A percentile compares a stretch with the other conserved stretches of the same genome.
Evolutionary conservation across 805 yeast species (phyloP).

Genomic region (Wickerhamomyces bovis): DNA sequence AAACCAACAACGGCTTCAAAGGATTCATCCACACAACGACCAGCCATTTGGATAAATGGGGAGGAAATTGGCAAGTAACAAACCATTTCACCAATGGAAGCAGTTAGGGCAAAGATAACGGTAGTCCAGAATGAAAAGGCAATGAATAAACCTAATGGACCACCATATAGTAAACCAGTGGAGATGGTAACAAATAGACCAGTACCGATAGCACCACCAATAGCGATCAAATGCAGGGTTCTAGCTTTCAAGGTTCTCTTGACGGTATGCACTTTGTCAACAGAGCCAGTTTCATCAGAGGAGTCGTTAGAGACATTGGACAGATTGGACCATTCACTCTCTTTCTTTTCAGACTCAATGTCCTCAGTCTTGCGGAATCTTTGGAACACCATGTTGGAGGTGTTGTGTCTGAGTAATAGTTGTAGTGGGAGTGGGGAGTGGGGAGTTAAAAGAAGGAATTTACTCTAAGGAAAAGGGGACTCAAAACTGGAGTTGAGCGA

Average conservation of each 20-base stretch:
- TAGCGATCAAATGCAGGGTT: slow-evolving; percentile 9
- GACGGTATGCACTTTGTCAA: slow-evolving; percentile 4
- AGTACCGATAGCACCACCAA: slow-evolving; percentile 44
- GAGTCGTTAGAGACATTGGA: slow-evolving; percentile 3
- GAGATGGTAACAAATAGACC: slow-evolving; percentile 51
- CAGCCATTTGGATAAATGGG: slow-evolving; percentile 68
- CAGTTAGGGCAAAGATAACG: slow-evolving; percentile 56
- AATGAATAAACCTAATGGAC: slow-evolving; percentile 58
- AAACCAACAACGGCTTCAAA: slow-evolving; percentile 66
- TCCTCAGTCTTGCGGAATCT: not conserved
- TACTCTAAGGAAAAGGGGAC: no score
- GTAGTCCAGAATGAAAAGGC: slow-evolving; percentile 60
- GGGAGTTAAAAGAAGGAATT: no score
- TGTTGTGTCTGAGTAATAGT: no score
- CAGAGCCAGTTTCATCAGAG: slow-evolving; percentile 8
- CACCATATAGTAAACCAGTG: slow-evolving; percentile 55
- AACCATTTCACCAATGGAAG: slow-evolving; percentile 71
- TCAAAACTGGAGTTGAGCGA: no score
- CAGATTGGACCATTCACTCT: not conserved
- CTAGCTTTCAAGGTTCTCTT: slow-evolving; percentile 8
- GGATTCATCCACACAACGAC: slow-evolving; percentile 67
- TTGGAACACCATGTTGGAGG: not conserved
- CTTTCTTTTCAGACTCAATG: slow-evolving; percentile 4
- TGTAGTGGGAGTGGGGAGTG: no score
- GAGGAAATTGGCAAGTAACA: slow-evolving; percentile 66